Conservation (phyloP, 2,329 filamentous ascomycete species). For the Passalora sequoiae region DNA sequence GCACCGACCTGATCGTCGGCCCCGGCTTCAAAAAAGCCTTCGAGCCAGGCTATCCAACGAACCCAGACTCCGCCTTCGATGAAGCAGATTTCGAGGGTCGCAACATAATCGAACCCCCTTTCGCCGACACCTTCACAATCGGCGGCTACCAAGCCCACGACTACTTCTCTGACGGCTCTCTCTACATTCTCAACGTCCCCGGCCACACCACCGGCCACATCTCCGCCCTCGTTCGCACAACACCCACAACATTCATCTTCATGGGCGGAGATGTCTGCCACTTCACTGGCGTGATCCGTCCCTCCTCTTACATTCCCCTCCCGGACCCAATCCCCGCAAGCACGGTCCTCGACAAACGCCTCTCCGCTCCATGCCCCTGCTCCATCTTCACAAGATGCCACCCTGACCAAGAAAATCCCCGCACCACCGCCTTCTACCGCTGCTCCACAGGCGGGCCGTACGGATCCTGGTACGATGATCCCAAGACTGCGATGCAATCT, state of each 20-base stretch:
- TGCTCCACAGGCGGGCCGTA: slow-evolving; percentile 14
- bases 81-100: slow-evolving; percentile 45
- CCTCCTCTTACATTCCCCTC: slow-evolving; percentile 16
- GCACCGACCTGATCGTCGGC: slow-evolving; percentile 49
- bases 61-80: slow-evolving; percentile 79
- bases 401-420: slow-evolving; percentile 13
- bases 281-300: slow-evolving; percentile 21
- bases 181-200: slow-evolving; percentile 39
- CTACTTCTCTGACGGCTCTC: slow-evolving; percentile 40
- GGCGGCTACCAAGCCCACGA: slow-evolving; percentile 40
- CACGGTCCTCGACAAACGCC: slow-evolving; percentile 16
- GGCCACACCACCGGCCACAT: slow-evolving; percentile 24
- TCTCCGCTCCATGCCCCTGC: slow-evolving; percentile 19
- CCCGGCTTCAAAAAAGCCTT: slow-evolving; percentile 47
- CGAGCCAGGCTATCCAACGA: slow-evolving; percentile 45
- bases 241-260: slow-evolving; percentile 22
- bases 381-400: slow-evolving; percentile 20
- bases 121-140: slow-evolving; percentile 30
- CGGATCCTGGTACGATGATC: slow-evolving; percentile 21
- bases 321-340: slow-evolving; percentile 15
- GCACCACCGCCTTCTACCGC: slow-evolving; percentile 18
- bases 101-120: slow-evolving; percentile 18
- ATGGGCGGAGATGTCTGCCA: slow-evolving; percentile 26
- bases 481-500: slow-evolving; percentile 16
- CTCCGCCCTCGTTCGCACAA: slow-evolving; percentile 23